phyloP scores from a whole-genome alignment of 768 basidiomycete species.

The Mycena polygramma region DNA sequence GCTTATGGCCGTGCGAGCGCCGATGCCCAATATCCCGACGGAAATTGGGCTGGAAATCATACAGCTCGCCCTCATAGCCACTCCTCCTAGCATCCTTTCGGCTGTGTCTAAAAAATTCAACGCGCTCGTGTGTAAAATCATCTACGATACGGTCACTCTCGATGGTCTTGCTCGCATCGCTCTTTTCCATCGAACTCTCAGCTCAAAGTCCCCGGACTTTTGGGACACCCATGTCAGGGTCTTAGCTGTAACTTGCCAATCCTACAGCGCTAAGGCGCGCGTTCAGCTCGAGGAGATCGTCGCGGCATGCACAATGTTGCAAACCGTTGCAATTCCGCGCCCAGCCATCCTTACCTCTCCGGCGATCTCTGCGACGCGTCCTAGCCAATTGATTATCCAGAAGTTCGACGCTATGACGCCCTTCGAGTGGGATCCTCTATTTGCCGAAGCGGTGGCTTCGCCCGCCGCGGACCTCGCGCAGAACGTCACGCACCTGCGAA shows the following conservation, averaged over 20 bases:
- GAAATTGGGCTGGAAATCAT: conserved; percentile 38
- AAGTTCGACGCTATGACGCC: conserved; percentile 31
- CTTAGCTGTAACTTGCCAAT: conserved; percentile 21
- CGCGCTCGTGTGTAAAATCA: conserved; percentile 32
- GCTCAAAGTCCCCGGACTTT: conserved; percentile 16
- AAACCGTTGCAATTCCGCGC: conserved; percentile 27
- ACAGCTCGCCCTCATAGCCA: conserved; percentile 31
- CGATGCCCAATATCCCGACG: conserved; percentile 29
- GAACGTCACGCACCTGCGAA: conserved; percentile 33
- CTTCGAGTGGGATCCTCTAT: conserved; percentile 29
- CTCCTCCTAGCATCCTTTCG: conserved; percentile 22
- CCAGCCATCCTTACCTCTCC: conserved; percentile 24
- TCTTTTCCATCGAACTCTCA: conserved; percentile 36
- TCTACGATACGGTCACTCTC: conserved; percentile 40
- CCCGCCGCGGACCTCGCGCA: conserved; percentile 21
- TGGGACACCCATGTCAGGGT: conserved; percentile 16
- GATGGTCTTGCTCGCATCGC: conserved; percentile 20
- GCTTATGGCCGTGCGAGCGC: background rate
- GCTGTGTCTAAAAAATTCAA: conserved; percentile 34
- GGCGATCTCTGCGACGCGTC: conserved; percentile 24
- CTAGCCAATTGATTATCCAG: conserved; percentile 29
- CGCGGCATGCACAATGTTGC: conserved; percentile 21
- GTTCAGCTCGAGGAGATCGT: conserved; percentile 23
- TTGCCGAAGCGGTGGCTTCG: background rate
- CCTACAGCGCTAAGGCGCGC: conserved; percentile 29